phyloP scores from a whole-genome alignment of 2,329 filamentous ascomycete genomes.

The Penicillium crustosum region DNA sequence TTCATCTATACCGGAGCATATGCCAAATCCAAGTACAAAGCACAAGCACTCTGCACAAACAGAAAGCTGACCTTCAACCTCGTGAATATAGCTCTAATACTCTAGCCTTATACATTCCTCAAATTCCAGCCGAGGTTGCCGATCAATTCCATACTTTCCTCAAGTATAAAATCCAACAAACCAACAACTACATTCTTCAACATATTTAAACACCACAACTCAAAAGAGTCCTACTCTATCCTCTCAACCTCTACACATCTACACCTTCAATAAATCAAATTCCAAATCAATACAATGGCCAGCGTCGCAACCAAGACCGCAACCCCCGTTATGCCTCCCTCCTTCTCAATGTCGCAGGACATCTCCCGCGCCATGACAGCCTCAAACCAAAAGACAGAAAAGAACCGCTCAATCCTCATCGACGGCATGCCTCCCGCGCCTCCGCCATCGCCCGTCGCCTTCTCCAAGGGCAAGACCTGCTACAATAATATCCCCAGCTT shows the following conservation, averaged over 20 bases:
- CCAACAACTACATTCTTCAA: background rate
- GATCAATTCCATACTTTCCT: background rate
- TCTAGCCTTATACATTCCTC: background rate
- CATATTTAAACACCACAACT: background rate
- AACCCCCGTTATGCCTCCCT: constrained; percentile 20
- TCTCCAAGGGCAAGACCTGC: constrained; percentile 15
- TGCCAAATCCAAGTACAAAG: constrained; percentile 9
- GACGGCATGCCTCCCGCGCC: constrained; percentile 29
- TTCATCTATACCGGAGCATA: constrained; percentile 10
- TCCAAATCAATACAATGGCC: constrained; percentile 7
- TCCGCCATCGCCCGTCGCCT: constrained; percentile 24
- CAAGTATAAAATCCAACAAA: background rate
- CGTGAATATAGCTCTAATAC: background rate
- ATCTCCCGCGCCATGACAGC: constrained; percentile 42
- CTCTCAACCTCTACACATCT: background rate
- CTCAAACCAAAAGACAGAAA: constrained; percentile 33
- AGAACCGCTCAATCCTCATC: constrained; percentile 19
- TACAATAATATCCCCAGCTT: constrained; percentile 23
- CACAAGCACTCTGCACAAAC: constrained; percentile 1
- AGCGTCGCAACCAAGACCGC: constrained; percentile 21
- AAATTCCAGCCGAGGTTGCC: constrained; percentile 9
- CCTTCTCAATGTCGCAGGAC: constrained; percentile 34
- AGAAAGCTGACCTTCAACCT: constrained; percentile 5
- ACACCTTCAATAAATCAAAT: background rate
- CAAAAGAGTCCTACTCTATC: background rate